Conservation (phyloP, 371 early-diverging fungal species). For the Dinochytrium kinnereticum region DNA sequence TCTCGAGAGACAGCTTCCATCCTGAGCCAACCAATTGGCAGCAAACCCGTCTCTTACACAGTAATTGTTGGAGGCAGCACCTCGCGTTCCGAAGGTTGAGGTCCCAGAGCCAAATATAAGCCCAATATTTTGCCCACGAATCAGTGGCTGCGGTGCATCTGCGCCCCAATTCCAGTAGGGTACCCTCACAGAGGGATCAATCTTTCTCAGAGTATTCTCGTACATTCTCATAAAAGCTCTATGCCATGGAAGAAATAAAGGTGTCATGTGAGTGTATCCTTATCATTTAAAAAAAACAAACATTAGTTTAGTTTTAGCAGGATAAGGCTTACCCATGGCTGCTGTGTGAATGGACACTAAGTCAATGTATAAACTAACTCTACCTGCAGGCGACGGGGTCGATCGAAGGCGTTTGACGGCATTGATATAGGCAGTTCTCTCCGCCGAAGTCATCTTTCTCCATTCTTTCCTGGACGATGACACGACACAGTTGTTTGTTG, state of each 20-base stretch:
- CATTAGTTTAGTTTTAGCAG: background rate
- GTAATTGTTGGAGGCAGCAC: background rate
- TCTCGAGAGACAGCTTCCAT: slow-evolving; percentile 9
- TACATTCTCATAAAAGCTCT: slow-evolving; percentile 41
- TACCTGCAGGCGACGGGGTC: slow-evolving; percentile 28
- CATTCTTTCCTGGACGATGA: slow-evolving; percentile 38
- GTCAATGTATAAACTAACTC: slow-evolving; percentile 30
- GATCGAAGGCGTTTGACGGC: slow-evolving; percentile 16
- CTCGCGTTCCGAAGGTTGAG: slow-evolving; percentile 28
- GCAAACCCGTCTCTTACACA: slow-evolving; percentile 33
- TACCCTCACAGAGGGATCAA: slow-evolving; percentile 48
- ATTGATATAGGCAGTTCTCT: slow-evolving; percentile 31
- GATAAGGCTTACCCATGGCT: slow-evolving; percentile 21
- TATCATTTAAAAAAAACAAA: background rate
- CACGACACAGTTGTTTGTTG: slow-evolving; percentile 2
- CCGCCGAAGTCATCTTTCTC: slow-evolving; percentile 37
- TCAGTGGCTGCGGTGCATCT: slow-evolving; percentile 24
- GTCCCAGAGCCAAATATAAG: slow-evolving; percentile 4
- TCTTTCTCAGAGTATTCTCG: slow-evolving; percentile 40
- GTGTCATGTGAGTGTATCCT: slow-evolving; percentile 26
- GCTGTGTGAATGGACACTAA: slow-evolving; percentile 33
- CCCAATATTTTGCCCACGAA: background rate
- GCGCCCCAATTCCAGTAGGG: slow-evolving; percentile 65
- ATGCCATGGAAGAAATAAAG: slow-evolving; percentile 56
- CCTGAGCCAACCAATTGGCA: slow-evolving; percentile 19